phyloP scores from a whole-genome alignment of 2,329 filamentous ascomycete genomes.

The Chaetoscypha palmicola region DNA sequence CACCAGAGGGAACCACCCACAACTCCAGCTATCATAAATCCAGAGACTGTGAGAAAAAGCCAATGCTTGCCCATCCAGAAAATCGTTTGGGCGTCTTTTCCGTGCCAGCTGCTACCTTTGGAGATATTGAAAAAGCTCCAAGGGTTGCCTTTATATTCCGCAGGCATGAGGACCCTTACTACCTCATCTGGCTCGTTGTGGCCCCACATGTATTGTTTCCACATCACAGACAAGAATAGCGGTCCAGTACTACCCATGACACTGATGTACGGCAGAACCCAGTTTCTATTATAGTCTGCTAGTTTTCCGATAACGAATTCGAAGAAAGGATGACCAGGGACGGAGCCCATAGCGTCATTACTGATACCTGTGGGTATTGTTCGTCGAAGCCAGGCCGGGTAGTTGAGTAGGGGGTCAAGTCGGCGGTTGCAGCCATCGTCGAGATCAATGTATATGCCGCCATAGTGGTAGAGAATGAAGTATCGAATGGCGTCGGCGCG shows the following conservation, averaged over 20 bases:
- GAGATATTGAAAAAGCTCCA: constrained; percentile 63
- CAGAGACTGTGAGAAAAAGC: constrained; percentile 32
- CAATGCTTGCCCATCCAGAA: constrained; percentile 43
- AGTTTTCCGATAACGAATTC: constrained; percentile 59
- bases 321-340: constrained; percentile 70
- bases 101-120: constrained; percentile 41
- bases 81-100: constrained; percentile 39
- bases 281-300: constrained; percentile 60
- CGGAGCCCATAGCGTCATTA: constrained; percentile 72
- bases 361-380: constrained; percentile 72
- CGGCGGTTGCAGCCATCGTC: constrained; percentile 41
- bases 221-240: constrained; percentile 67
- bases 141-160: constrained; percentile 59
- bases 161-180: constrained; percentile 61
- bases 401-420: constrained; percentile 57
- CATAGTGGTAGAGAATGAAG: constrained; percentile 69
- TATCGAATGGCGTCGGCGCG: constrained; percentile 73
- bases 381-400: constrained; percentile 63
- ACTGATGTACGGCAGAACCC: constrained; percentile 59
- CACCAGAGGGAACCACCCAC: constrained; percentile 25
- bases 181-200: constrained; percentile 42
- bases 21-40: constrained; percentile 28
- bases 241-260: constrained; percentile 76
- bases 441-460: constrained; percentile 75
- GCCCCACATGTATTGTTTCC: constrained; percentile 63